These are phyloP conservation scores for Penicillium brasilianum DNA, from an alignment of 2,329 filamentous ascomycete genomes.

Conservation along the genomic window DNA sequence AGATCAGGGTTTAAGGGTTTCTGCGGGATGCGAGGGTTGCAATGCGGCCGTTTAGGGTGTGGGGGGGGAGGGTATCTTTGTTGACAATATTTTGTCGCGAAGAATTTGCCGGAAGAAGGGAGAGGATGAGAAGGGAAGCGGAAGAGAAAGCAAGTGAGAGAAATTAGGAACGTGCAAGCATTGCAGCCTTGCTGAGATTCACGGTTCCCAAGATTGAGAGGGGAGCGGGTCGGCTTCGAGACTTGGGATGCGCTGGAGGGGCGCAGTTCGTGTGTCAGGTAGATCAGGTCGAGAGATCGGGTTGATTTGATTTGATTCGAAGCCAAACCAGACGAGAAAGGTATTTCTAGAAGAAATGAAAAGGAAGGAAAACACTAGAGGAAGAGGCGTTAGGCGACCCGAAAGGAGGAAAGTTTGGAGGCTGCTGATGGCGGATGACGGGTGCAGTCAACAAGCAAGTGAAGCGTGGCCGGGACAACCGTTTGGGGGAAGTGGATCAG, in stretches of 20 bases:
- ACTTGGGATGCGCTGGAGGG: constrained; percentile 4
- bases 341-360: neutral
- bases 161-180: constrained; percentile 6
- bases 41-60: neutral
- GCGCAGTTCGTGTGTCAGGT: constrained; percentile 16
- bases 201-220: constrained; percentile 17
- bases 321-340: neutral
- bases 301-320: too few species aligned
- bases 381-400: neutral
- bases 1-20: neutral
- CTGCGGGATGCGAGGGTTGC: neutral
- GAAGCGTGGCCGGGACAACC: constrained; percentile 25
- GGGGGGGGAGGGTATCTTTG: neutral
- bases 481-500: constrained; percentile 1
- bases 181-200: constrained; percentile 7
- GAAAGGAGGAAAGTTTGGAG: constrained; percentile 2
- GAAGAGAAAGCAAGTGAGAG: neutral
- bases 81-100: neutral
- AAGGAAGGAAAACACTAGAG: neutral
- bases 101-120: neutral
- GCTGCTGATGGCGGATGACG: constrained; percentile 6
- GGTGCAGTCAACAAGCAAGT: constrained; percentile 11
- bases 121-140: neutral
- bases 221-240: neutral
- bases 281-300: neutral